A percentile compares a stretch with the other conserved stretches of the same genome.
Evolutionary conservation across 2,329 filamentous ascomycete species (phyloP).

Genomic region (Apiospora kogelbergensis): DNA sequence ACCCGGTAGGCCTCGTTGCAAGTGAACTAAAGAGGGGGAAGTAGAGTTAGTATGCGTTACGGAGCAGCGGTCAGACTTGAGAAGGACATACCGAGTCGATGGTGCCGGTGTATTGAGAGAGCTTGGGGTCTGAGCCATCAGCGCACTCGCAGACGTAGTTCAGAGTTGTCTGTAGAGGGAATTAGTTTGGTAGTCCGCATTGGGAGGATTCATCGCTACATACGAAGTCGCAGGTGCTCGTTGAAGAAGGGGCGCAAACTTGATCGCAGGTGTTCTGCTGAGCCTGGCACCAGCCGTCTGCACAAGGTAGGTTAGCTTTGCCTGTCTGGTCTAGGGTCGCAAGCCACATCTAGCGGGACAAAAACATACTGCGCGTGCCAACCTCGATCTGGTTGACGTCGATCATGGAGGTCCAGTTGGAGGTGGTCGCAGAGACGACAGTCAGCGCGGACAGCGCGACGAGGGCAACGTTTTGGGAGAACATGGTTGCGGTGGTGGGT

Average conservation of each 20-base stretch:
- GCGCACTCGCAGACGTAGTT: constrained; percentile 49
- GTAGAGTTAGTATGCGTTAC: constrained; percentile 16
- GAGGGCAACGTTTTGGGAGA: constrained; percentile 33
- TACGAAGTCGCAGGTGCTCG: constrained; percentile 49
- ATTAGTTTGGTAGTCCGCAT: background rate
- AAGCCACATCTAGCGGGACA: background rate
- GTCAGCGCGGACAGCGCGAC: constrained; percentile 45
- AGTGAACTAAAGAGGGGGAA: constrained; percentile 40
- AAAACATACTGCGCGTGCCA: background rate
- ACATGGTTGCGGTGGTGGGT: constrained; percentile 21
- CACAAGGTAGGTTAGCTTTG: constrained; percentile 20
- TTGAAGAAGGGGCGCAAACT: constrained; percentile 43
- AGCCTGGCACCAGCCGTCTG: constrained; percentile 52
- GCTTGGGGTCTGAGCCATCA: constrained; percentile 49
- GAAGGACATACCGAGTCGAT: constrained; percentile 35
- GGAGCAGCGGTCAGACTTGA: background rate
- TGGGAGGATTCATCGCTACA: constrained; percentile 23
- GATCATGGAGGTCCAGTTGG: constrained; percentile 43
- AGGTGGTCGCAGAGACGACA: constrained; percentile 41
- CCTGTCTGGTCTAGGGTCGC: background rate
- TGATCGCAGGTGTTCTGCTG: constrained; percentile 50
- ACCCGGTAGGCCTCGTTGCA: constrained; percentile 48
- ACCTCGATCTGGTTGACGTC: constrained; percentile 40
- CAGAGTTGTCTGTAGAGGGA: constrained; percentile 38
- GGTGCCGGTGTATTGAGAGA: constrained; percentile 54